Evolutionary conservation across 2,329 filamentous ascomycete genomes (phyloP), one percentile per base, ranked within the genome.

Genomic region (Beauveria asiatica): DNA sequence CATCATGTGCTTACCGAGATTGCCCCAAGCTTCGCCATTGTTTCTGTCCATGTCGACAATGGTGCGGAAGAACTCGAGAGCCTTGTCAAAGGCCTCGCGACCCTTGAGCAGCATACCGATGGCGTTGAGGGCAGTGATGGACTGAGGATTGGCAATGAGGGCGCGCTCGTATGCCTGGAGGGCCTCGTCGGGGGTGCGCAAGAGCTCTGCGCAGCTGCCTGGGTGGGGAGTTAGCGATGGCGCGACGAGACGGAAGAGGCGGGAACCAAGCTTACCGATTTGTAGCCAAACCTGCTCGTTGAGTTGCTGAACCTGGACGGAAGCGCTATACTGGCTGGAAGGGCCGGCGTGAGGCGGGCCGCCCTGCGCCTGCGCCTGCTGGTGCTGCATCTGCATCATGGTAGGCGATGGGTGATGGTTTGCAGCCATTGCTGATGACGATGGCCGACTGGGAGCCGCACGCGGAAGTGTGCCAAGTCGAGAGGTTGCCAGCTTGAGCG

Each of bases 1-100:
- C 21, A 37, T 44, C 5, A 13, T 30, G 16, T 27, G 72, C 83
- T 65, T 80, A 94, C 90, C 93, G 33, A 97, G 80, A 71, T 92
- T 96, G 52, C 93, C 93, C 94, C 93, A 97, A 49, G 94, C 92
- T 73, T 97, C 94, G 62, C 94, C 94, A 70, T 96, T 97, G 66
- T 85, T 87, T 41, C 80, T 83, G 65, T 99, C 94, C 27, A 97
- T 80, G 75, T 96, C 95, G 58, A 97, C 77, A 62, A 97, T 96
- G 63, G 87, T 89, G 68, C 94, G 87, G 57, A 97, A 81, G 71
- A 93, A 97, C 69, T 97, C 93, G 57, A 97, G 89, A 1, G 94
- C 94, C 70, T 94, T 94, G 49, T 89, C 87, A 68, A 96, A 99
- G 49, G 96, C 90, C 72, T 97, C 94, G 69, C 92, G 90, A 42